These are phyloP conservation scores for Penicillium sp. DNA, from an alignment of 2,329 filamentous ascomycete genomes.

Conservation along the genomic window DNA sequence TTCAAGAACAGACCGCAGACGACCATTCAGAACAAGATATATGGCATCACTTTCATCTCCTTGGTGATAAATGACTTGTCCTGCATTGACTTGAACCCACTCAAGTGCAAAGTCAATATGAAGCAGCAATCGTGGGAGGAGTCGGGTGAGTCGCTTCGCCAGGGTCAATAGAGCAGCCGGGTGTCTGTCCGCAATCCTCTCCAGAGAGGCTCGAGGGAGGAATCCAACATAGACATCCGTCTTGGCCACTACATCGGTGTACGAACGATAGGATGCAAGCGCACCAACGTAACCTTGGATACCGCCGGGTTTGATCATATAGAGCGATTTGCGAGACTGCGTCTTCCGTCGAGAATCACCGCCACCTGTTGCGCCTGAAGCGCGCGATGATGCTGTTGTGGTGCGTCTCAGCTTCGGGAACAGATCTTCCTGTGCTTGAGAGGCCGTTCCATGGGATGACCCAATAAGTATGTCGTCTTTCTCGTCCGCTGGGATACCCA, in stretches of 20 bases:
- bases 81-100: conserved; percentile 95
- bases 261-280: conserved; percentile 91
- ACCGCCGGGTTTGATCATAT: conserved; percentile 90
- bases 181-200: conserved; percentile 89
- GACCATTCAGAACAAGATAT: conserved; percentile 94
- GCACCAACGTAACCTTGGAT: conserved; percentile 93
- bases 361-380: conserved; percentile 26
- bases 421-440: conserved; percentile 36
- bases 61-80: conserved; percentile 91
- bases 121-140: conserved; percentile 84
- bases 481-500: conserved; percentile 77
- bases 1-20: conserved; percentile 81
- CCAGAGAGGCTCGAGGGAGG: conserved; percentile 78
- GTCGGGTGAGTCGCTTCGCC: conserved; percentile 88
- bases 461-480: conserved; percentile 47
- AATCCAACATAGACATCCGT: conserved; percentile 99
- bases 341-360: conserved; percentile 38
- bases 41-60: conserved; percentile 97
- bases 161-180: conserved; percentile 91
- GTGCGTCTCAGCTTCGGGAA: conserved; percentile 50
- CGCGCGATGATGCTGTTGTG: conserved; percentile 45
- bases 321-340: conserved; percentile 69
- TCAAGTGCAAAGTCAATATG: conserved; percentile 98
- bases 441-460: conserved; percentile 29
- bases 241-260: conserved; percentile 95